Evolutionary conservation across 2,329 filamentous ascomycete genomes (phyloP), one percentile per base, ranked within the genome.

Genomic region (Zarea fungicola): DNA sequence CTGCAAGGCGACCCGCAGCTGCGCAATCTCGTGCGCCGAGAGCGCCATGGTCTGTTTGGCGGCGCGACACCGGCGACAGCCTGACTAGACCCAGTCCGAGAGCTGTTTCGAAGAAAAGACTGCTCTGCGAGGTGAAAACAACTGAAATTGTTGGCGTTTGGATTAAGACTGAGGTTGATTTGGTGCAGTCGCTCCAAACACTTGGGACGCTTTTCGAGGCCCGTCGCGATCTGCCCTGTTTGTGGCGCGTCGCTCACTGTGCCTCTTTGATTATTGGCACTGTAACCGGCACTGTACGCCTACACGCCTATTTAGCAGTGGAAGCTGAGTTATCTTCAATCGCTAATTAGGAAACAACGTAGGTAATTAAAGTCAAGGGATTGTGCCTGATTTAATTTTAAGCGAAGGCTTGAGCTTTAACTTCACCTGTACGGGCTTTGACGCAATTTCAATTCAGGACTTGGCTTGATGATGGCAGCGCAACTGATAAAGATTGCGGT

Each of bases 1-100:
- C 65, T 95, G 89, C 36, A 96, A 76, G 28, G 88, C 81, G 31
- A 77, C 78, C 61, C 85, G 82, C 52, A 95, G 74, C 62, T 89
- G 84, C 43, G 73, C 69, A 37, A 76, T 72, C 53, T 83, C 80
- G 53, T 76, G 70, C 47, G 75, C 68, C 50, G 72, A 80, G 52
- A 84, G 71, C 51, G 70, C 67, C 79, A 82, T 82, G 34, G 52
- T 56, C 51, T 45, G 14, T 13, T 11, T 13, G 9, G 22, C 25
- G 8, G 28, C n/a, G 19, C 10, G 16, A 16, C 39, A 8, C 29
- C 39, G 22, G 26, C 35, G 13, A 6, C 16, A 18, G 14, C 18
- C 34, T 19, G 14, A 13, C 18, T n/a, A 31, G 23, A 31, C 1
- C 13, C 16, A 25, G 18, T 13, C 13, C 6, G 14, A 39, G 16